Evolutionary conservation across 176 grass and related monocot genomes (phyloP).

Genomic region (Oryza longistaminata): DNA sequence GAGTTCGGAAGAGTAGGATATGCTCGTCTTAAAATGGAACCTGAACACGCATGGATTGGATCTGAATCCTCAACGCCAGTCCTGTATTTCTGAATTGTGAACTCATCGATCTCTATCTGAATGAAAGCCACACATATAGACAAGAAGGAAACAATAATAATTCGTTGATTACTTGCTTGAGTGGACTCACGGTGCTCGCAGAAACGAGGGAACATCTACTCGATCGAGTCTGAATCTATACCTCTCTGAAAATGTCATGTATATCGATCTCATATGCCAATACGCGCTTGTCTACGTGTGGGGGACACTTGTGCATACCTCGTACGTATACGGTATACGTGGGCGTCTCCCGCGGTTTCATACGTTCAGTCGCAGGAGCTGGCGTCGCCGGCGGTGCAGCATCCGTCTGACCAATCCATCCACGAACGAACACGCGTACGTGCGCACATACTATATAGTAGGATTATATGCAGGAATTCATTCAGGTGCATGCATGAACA

Average conservation of each 20-base stretch:
- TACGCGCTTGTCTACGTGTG: not conserved
- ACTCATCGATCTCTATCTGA: not conserved
- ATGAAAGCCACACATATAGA: not conserved
- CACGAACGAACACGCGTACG: slow-evolving; percentile 29
- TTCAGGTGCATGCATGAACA: slow-evolving; percentile 44
- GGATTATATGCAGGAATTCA: not conserved
- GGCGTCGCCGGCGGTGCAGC: not conserved
- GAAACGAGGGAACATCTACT: too few species aligned
- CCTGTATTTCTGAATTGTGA: not conserved
- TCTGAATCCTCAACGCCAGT: not conserved
- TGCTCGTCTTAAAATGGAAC: not conserved
- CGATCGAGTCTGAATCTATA: too few species aligned
- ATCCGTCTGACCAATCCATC: not conserved
- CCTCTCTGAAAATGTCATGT: not conserved
- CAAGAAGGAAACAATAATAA: too few species aligned
- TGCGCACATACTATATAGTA: not conserved
- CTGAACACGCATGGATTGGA: not conserved
- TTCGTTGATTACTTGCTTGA: too few species aligned
- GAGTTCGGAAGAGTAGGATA: not conserved
- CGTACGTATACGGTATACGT: too few species aligned
- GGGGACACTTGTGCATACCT: not conserved
- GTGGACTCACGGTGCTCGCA: too few species aligned
- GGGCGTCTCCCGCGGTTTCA: slow-evolving; percentile 14
- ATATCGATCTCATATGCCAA: not conserved
- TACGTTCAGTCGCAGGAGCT: not conserved